These are phyloP conservation scores for Petasospora rhodanensis DNA, from an alignment of 1,139 yeast species.

Conservation along the genomic window DNA sequence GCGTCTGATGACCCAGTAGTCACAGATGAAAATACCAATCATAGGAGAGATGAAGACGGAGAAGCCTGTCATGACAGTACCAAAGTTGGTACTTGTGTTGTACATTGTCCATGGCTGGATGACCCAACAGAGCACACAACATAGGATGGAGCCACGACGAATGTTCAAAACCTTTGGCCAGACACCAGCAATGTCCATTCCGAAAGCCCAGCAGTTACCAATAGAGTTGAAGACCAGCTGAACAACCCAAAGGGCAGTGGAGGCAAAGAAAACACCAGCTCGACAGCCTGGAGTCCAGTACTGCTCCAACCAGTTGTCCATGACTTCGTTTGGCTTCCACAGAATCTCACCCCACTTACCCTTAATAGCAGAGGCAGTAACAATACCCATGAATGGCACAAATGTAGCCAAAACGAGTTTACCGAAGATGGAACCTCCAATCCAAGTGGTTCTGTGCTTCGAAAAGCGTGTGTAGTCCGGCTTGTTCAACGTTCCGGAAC, in stretches of 20 bases:
- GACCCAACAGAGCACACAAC: slow-evolving; percentile 31
- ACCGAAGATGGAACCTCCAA: slow-evolving; percentile 29
- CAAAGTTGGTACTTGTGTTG: slow-evolving; percentile 31
- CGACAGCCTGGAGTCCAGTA: slow-evolving; percentile 5
- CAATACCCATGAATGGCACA: slow-evolving; percentile 10
- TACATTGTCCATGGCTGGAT: slow-evolving; percentile 36
- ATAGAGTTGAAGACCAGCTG: slow-evolving; percentile 7
- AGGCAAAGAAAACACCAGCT: slow-evolving; percentile 9
- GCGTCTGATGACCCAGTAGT: slow-evolving; percentile 28
- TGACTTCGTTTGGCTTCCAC: slow-evolving; percentile 6
- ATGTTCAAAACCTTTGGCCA: slow-evolving; percentile 34
- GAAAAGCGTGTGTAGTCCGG: slow-evolving; percentile 32
- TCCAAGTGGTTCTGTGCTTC: slow-evolving; percentile 23
- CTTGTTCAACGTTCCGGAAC: slow-evolving; percentile 29
- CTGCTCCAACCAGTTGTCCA: slow-evolving; percentile 6
- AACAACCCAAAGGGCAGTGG: background rate
- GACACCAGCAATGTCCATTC: slow-evolving; percentile 35
- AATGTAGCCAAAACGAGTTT: slow-evolving; percentile 4
- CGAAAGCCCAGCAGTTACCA: slow-evolving; percentile 9
- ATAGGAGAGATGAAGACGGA: slow-evolving; percentile 33
- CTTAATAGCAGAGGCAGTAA: slow-evolving; percentile 7
- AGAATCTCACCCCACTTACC: slow-evolving; percentile 4
- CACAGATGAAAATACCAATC: slow-evolving; percentile 30
- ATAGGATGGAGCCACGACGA: slow-evolving; percentile 33
- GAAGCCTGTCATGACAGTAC: slow-evolving; percentile 33